phyloP scores from a whole-genome alignment of 257 asterid genomes.

The Nicotiana attenuata region DNA sequence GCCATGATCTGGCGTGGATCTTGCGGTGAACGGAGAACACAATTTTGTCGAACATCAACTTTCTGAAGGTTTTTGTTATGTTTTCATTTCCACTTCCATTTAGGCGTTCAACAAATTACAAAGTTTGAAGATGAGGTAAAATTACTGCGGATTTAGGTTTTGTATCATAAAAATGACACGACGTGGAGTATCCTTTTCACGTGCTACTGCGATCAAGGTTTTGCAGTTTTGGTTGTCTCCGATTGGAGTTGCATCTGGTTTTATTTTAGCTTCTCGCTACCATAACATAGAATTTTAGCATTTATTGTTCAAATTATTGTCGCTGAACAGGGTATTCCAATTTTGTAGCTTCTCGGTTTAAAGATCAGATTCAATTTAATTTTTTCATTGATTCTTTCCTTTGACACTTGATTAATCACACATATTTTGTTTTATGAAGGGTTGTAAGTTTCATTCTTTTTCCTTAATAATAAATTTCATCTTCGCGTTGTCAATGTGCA shows the following conservation, averaged over 20 bases:
- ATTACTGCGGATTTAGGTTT: not conserved
- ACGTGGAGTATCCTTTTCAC: not conserved
- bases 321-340: not conserved
- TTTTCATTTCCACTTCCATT: not conserved
- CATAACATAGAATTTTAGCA: not conserved
- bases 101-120: not conserved
- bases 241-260: not conserved
- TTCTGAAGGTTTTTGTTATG: not conserved
- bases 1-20: not conserved
- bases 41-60: constrained; percentile 3
- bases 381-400: not conserved
- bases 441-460: not conserved
- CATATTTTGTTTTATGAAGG: not conserved
- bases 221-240: not conserved
- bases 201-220: not conserved
- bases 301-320: not conserved
- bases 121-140: not conserved
- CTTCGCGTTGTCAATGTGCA: not conserved
- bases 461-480: not conserved
- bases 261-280: constrained; percentile 1
- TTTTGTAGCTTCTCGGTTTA: not conserved
- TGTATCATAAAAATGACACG: not conserved
- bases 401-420: not conserved
- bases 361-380: not conserved
- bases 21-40: not conserved